Percentiles rank a stretch among this genome's conserved stretches.
Conservation (phyloP, 306 rosid species). For the Vigna radiata region DNA sequence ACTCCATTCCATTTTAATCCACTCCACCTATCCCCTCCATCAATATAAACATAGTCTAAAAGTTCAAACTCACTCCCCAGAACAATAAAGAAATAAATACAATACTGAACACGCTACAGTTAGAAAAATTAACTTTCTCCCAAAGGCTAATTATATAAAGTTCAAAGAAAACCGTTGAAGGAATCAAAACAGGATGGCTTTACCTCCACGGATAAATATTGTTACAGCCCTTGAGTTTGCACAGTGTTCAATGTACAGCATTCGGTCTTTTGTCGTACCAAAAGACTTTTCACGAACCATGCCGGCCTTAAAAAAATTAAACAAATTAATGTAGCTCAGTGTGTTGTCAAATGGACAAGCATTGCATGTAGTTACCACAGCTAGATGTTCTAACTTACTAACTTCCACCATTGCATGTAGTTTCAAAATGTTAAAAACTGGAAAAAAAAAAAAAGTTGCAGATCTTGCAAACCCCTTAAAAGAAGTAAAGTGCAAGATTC, state of each 20-base stretch:
- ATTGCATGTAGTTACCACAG: neutral
- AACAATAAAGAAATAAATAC: neutral
- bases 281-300: slow-evolving; percentile 91
- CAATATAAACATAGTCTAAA: neutral
- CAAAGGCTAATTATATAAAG: slow-evolving; percentile 2
- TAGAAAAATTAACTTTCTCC: neutral
- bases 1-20: neutral
- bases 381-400: neutral
- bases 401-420: slow-evolving; percentile 1
- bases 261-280: slow-evolving; percentile 97
- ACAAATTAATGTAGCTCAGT: slow-evolving; percentile 2
- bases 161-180: slow-evolving; percentile 2
- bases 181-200: slow-evolving; percentile 19
- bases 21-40: neutral
- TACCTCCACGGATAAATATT: slow-evolving; percentile 93
- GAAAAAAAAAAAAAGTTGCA: neutral
- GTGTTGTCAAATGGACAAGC: slow-evolving; percentile 11
- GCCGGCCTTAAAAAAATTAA: slow-evolving; percentile 69
- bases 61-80: neutral
- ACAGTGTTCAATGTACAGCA: slow-evolving; percentile 97
- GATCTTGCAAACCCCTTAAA: slow-evolving; percentile 9
- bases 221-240: slow-evolving; percentile 98
- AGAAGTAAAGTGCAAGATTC: slow-evolving; percentile 16
- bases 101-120: neutral
- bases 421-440: neutral